A percentile compares a stretch with the other conserved stretches of the same genome.
Evolutionary conservation across 2,329 filamentous ascomycete species (phyloP).

Genomic region (Xylariaceae sp.): DNA sequence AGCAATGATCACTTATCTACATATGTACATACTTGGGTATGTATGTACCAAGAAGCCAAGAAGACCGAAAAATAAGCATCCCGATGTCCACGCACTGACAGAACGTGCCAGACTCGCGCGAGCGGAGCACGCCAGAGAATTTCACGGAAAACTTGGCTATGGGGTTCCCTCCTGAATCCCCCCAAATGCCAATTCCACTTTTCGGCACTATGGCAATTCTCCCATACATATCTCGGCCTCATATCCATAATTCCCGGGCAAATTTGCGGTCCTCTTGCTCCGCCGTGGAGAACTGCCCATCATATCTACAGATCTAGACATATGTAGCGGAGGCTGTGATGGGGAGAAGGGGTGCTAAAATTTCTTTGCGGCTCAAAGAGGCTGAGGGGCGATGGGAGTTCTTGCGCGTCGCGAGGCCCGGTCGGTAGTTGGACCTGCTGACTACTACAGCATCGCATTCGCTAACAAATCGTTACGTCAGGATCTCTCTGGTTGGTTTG

Average conservation of each 20-base stretch:
- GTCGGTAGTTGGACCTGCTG: neutral
- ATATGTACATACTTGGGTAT: too few relatives aligned
- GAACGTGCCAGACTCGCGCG: neutral
- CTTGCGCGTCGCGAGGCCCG: neutral
- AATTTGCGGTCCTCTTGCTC: neutral
- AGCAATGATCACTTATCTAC: neutral
- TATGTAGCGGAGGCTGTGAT: too few relatives aligned
- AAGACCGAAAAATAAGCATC: neutral
- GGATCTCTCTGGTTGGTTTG: too few relatives aligned
- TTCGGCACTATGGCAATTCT: too few relatives aligned
- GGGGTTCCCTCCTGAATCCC: too few relatives aligned
- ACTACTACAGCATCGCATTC: too few relatives aligned
- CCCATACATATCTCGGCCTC: neutral
- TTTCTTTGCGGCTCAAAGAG: neutral
- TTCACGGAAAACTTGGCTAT: neutral
- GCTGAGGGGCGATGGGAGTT: neutral
- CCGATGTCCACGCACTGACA: neutral
- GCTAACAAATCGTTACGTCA: too few relatives aligned
- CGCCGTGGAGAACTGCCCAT: neutral
- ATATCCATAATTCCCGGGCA: neutral
- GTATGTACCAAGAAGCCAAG: too few relatives aligned
- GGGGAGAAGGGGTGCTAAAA: neutral
- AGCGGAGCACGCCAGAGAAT: conserved; percentile 4
- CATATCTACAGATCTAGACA: too few relatives aligned
- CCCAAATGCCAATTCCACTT: too few relatives aligned